These are phyloP conservation scores for Tylopilus sp. DNA, from an alignment of 1,284 basidiomycete species.

Conservation along the genomic window DNA sequence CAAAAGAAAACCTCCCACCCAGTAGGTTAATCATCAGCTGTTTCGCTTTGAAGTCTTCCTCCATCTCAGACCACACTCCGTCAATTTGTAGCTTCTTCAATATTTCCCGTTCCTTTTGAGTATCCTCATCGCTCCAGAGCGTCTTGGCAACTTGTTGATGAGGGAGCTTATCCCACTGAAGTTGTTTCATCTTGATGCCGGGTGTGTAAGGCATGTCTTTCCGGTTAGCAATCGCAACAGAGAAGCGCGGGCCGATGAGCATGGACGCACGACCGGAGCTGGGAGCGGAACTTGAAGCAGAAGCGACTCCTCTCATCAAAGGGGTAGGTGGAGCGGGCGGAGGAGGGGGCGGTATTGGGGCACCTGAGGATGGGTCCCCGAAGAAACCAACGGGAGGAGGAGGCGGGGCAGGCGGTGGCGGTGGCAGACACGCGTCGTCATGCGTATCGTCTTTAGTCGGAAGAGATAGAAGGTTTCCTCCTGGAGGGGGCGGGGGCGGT, in stretches of 20 bases:
- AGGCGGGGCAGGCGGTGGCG: constrained; percentile 37
- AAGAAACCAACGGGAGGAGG: constrained; percentile 33
- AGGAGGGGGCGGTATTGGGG: constrained; percentile 41
- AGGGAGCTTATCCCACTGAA: constrained; percentile 97
- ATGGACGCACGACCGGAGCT: constrained; percentile 56
- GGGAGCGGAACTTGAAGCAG: constrained; percentile 46
- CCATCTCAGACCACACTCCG: constrained; percentile 94
- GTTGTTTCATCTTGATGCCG: constrained; percentile 91
- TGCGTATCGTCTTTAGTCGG: constrained; percentile 36
- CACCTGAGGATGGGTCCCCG: constrained; percentile 33
- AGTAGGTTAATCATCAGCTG: constrained; percentile 83
- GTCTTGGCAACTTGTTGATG: constrained; percentile 81
- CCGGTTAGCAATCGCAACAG: constrained; percentile 54
- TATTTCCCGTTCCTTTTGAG: constrained; percentile 70
- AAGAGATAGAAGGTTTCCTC: constrained; percentile 14
- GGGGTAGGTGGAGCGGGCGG: constrained; percentile 45
- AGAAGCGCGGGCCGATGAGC: constrained; percentile 54
- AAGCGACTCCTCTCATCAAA: constrained; percentile 36
- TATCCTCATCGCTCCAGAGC: constrained; percentile 73
- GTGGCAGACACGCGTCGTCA: constrained; percentile 14
- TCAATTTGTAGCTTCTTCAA: constrained; percentile 73
- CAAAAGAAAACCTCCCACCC: constrained; percentile 41
- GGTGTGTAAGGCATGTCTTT: constrained; percentile 87
- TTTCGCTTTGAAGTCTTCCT: constrained; percentile 97
- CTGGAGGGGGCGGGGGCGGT: constrained; percentile 15